These are phyloP conservation scores for Candida insectalens DNA, from an alignment of 805 yeast genomes.

Conservation along the genomic window DNA sequence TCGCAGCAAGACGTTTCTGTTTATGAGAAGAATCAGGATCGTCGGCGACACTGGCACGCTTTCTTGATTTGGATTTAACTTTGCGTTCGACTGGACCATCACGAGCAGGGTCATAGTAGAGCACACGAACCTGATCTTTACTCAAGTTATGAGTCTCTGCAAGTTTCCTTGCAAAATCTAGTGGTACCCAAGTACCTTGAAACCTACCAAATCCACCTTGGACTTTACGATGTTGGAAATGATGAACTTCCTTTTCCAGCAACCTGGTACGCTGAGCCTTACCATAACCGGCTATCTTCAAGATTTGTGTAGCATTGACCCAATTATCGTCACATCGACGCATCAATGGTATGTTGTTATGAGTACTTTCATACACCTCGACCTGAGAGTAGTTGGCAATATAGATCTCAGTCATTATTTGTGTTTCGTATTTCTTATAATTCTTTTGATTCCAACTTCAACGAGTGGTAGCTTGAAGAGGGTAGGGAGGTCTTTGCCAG, in stretches of 20 bases:
- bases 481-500: too few relatives aligned
- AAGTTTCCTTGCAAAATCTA: conserved; percentile 51
- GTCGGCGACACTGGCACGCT: not conserved
- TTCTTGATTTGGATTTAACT: conserved; percentile 14
- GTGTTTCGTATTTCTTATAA: too few relatives aligned
- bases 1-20: not conserved
- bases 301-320: conserved; percentile 82
- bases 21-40: conserved; percentile 1
- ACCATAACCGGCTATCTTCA: conserved; percentile 69
- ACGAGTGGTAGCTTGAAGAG: too few relatives aligned
- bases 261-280: conserved; percentile 73
- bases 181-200: conserved; percentile 83
- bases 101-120: conserved; percentile 42
- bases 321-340: conserved; percentile 85
- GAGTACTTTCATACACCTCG: conserved; percentile 52
- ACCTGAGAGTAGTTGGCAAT: conserved; percentile 40
- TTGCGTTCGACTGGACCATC: conserved; percentile 30
- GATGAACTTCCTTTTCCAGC: conserved; percentile 65
- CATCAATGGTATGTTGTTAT: conserved; percentile 74
- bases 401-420: conserved; percentile 18
- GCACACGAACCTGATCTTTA: conserved; percentile 41
- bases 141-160: conserved; percentile 42
- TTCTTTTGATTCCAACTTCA: too few relatives aligned
- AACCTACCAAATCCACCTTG: conserved; percentile 83
- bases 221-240: conserved; percentile 57